phyloP scores from a whole-genome alignment of 1,284 basidiomycete species.

The Trametes hirsuta region DNA sequence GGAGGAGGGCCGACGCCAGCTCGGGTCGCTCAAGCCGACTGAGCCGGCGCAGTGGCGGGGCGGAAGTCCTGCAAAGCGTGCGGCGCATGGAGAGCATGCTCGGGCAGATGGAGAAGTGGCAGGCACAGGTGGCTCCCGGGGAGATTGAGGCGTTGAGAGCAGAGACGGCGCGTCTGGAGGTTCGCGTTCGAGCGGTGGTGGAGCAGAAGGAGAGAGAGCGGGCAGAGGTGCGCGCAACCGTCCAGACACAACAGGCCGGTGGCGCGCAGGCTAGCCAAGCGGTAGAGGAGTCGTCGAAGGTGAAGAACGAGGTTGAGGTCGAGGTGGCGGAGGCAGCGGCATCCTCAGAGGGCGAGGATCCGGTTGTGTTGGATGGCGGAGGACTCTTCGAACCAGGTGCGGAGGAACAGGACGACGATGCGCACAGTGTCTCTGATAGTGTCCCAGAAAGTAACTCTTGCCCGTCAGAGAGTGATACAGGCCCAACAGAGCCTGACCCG shows the following conservation, averaged over 20 bases:
- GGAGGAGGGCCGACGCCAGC: conserved; percentile 4
- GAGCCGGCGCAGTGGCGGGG: conserved; percentile 19
- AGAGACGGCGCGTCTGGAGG: conserved; percentile 20
- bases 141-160: conserved; percentile 22
- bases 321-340: conserved; percentile 1
- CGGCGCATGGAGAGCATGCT: conserved; percentile 23
- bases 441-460: conserved; percentile 9
- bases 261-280: background rate
- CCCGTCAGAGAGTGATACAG: conserved; percentile 18
- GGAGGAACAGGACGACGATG: conserved; percentile 7
- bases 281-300: background rate
- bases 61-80: conserved; percentile 22
- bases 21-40: conserved; percentile 1
- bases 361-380: background rate
- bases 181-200: conserved; percentile 20
- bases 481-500: conserved; percentile 15
- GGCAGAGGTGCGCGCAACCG: background rate
- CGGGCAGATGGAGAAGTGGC: conserved; percentile 23
- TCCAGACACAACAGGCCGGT: background rate
- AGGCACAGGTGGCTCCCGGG: conserved; percentile 12
- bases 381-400: conserved; percentile 14
- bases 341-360: conserved; percentile 3
- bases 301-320: background rate
- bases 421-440: conserved; percentile 18
- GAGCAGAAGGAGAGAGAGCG: conserved; percentile 13